phyloP scores from a whole-genome alignment of 208 protist species.

The Acanthamoeba quina region DNA sequence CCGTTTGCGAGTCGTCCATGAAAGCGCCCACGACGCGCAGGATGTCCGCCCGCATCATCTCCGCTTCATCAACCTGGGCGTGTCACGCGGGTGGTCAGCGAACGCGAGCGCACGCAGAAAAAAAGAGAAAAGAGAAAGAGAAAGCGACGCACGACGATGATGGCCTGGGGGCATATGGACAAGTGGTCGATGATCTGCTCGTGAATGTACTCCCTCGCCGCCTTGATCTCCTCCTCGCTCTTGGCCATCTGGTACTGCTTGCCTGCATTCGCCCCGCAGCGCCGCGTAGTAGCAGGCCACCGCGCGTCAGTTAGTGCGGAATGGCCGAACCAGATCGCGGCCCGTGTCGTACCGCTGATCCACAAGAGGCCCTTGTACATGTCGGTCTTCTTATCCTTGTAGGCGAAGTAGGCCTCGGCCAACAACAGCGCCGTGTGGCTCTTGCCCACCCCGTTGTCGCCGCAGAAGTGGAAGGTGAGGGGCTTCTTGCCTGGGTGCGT shows the following conservation, averaged over 20 bases:
- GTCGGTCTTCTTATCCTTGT: conserved; percentile 10
- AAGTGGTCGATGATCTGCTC: conserved; percentile 54
- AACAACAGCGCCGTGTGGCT: conserved; percentile 44
- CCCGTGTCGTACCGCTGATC: neutral
- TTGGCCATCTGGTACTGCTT: conserved; percentile 53
- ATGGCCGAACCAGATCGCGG: neutral
- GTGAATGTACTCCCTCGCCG: conserved; percentile 1
- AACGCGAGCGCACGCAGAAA: neutral
- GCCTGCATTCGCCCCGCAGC: neutral
- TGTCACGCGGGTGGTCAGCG: neutral
- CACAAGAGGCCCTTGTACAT: conserved; percentile 43
- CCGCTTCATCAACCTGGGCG: conserved; percentile 32
- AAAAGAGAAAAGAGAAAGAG: neutral
- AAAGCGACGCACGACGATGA: neutral
- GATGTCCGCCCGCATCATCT: conserved; percentile 44
- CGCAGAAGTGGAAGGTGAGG: conserved; percentile 55
- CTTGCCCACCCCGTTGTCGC: conserved; percentile 52
- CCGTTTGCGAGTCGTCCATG: conserved; percentile 57
- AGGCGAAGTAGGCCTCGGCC: conserved; percentile 39
- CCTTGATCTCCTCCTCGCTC: conserved; percentile 17
- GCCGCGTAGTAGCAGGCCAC: neutral
- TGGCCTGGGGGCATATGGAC: neutral
- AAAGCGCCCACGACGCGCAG: conserved; percentile 32
- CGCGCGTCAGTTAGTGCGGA: neutral
- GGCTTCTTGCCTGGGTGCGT: neutral